A percentile compares a stretch with the other conserved stretches of the same genome.
phyloP scores from a whole-genome alignment of 2,329 filamentous ascomycete genomes.

The Alternaria sp. region DNA sequence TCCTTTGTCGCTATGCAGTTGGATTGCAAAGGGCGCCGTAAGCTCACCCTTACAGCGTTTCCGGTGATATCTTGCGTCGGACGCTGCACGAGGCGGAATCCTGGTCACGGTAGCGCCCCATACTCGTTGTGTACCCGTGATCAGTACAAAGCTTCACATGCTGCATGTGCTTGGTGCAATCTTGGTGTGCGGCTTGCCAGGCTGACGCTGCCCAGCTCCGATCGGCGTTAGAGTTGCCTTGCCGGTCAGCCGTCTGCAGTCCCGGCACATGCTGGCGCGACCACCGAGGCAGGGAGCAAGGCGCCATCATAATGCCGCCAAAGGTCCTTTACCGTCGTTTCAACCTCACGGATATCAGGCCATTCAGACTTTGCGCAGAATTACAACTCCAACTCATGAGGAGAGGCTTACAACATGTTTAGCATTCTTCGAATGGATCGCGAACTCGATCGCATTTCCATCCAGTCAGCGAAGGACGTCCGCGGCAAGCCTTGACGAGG shows the following conservation, averaged over 20 bases:
- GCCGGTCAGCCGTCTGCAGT: slow-evolving; percentile 9
- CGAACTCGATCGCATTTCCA: not conserved
- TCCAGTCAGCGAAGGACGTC: not conserved
- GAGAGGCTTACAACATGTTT: not conserved
- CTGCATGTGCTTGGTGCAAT: slow-evolving; percentile 8
- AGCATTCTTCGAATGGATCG: not conserved
- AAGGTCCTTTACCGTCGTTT: slow-evolving; percentile 6
- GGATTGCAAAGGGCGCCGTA: not conserved
- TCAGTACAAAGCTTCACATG: not conserved
- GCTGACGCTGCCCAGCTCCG: slow-evolving; percentile 9
- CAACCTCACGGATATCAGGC: not conserved
- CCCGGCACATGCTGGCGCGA: slow-evolving; percentile 7
- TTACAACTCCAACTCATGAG: not conserved
- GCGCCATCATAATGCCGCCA: slow-evolving; percentile 3
- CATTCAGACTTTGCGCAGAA: not conserved
- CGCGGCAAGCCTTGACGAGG: slow-evolving; percentile 8
- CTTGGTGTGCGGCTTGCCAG: slow-evolving; percentile 7
- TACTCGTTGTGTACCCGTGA: slow-evolving; percentile 4
- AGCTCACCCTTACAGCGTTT: slow-evolving; percentile 3
- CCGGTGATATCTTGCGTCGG: not conserved
- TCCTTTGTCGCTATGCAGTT: not conserved
- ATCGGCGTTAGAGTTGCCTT: slow-evolving; percentile 10
- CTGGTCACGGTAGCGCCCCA: not conserved
- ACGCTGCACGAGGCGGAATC: slow-evolving; percentile 1
- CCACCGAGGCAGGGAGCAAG: slow-evolving; percentile 5